Evolutionary conservation across 2,329 filamentous ascomycete species (phyloP).

Genomic region (Dendrostoma leiphaemia): DNA sequence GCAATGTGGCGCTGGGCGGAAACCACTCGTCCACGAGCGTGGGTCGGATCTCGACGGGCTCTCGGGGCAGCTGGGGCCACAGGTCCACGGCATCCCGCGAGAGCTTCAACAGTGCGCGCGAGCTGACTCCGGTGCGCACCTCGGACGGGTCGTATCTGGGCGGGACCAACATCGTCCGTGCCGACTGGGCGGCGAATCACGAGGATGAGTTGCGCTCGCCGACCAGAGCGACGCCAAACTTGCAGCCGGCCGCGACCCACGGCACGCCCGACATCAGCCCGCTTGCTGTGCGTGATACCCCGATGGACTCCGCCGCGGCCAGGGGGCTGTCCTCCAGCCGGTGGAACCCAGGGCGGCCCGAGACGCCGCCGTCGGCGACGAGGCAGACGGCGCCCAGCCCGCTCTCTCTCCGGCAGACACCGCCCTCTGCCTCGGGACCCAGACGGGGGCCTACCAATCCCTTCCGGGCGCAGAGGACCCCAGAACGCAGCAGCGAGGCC

Average conservation of each 20-base stretch:
- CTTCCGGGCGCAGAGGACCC: constrained; percentile 12
- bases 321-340: constrained; percentile 29
- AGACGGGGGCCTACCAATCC: background rate
- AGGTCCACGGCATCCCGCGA: background rate
- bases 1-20: background rate
- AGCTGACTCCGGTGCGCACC: constrained; percentile 9
- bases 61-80: constrained; percentile 9
- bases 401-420: background rate
- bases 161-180: constrained; percentile 12
- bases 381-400: constrained; percentile 1
- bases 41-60: background rate
- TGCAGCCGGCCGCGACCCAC: constrained; percentile 15
- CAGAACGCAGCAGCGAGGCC: constrained; percentile 21
- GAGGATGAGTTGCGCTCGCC: constrained; percentile 8
- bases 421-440: background rate
- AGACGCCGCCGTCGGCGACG: constrained; percentile 18
- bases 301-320: background rate
- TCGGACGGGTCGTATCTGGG: constrained; percentile 12
- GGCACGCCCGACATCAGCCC: constrained; percentile 21
- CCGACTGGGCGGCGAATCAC: constrained; percentile 15
- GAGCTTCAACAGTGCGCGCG: constrained; percentile 10
- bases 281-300: constrained; percentile 17
- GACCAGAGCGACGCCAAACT: constrained; percentile 18
- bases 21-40: constrained; percentile 8
- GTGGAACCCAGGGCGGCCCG: constrained; percentile 25